These are phyloP conservation scores for Samsoniella hepiali DNA, from an alignment of 2,329 filamentous ascomycete species.

Conservation along the genomic window DNA sequence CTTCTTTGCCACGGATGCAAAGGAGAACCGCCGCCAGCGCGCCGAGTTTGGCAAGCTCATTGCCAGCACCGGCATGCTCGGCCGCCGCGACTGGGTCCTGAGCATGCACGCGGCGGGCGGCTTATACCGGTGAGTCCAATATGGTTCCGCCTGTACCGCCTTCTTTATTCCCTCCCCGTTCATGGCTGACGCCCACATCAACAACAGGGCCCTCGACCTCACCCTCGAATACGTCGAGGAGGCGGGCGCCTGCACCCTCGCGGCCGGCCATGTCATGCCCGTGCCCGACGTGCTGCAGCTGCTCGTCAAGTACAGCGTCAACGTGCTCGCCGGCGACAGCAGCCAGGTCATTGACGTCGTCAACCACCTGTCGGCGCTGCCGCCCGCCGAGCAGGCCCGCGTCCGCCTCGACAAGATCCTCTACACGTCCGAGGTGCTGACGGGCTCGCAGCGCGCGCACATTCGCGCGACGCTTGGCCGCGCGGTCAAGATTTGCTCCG, in stretches of 20 bases:
- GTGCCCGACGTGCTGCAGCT: slow-evolving; percentile 27
- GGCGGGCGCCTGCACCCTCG: slow-evolving; percentile 38
- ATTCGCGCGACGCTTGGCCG: slow-evolving; percentile 31
- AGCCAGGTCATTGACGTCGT: slow-evolving; percentile 38
- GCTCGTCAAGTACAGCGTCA: slow-evolving; percentile 33
- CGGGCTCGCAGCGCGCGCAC: slow-evolving; percentile 30
- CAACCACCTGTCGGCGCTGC: slow-evolving; percentile 33
- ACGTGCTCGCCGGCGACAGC: slow-evolving; percentile 37
- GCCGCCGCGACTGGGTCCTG: slow-evolving; percentile 38
- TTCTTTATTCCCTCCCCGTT: not conserved
- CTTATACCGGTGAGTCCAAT: slow-evolving; percentile 30
- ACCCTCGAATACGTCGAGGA: slow-evolving; percentile 39
- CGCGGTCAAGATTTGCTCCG: slow-evolving; percentile 35
- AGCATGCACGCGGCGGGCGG: slow-evolving; percentile 35
- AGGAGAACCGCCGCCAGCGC: slow-evolving; percentile 42
- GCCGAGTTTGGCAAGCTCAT: slow-evolving; percentile 34
- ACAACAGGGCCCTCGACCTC: slow-evolving; percentile 37
- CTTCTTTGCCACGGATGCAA: slow-evolving; percentile 39
- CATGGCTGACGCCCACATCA: not conserved
- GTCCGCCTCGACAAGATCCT: slow-evolving; percentile 40
- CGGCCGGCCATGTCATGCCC: slow-evolving; percentile 32
- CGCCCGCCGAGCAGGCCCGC: slow-evolving; percentile 16
- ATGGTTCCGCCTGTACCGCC: not conserved
- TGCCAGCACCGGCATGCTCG: slow-evolving; percentile 28
- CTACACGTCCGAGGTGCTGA: slow-evolving; percentile 43